A percentile compares a stretch with the other conserved stretches of the same genome.
Conservation (phyloP, 2,329 filamentous ascomycete genomes). For the Ilyonectria robusta region DNA sequence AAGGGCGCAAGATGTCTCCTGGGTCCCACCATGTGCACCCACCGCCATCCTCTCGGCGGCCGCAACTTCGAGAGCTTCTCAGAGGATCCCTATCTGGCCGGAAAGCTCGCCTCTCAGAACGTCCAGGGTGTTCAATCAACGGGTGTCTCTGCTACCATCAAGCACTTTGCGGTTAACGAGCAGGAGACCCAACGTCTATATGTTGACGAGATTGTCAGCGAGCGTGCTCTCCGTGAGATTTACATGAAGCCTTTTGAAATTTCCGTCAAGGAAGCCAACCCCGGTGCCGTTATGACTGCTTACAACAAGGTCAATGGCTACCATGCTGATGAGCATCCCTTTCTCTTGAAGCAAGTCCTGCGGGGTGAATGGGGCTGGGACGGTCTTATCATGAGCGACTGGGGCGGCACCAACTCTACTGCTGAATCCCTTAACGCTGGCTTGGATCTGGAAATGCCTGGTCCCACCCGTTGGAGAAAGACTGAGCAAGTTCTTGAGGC, state of each 20-base stretch:
- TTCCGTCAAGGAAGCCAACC: conserved; percentile 51
- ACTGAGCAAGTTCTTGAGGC: conserved; percentile 9
- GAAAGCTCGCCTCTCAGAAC: conserved; percentile 47
- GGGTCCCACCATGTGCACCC: conserved; percentile 52
- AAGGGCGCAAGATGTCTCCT: conserved; percentile 78
- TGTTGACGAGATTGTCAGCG: conserved; percentile 28
- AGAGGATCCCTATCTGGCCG: conserved; percentile 52
- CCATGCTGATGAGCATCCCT: conserved; percentile 41
- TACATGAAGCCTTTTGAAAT: conserved; percentile 56
- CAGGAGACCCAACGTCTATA: conserved; percentile 34
- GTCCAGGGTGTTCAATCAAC: conserved; percentile 55
- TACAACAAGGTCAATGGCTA: conserved; percentile 56
- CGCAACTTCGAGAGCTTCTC: conserved; percentile 54
- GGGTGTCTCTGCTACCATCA: conserved; percentile 52
- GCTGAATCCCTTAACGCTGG: conserved; percentile 43
- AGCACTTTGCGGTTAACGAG: conserved; percentile 59
- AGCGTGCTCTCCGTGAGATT: conserved; percentile 36
- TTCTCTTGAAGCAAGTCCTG: conserved; percentile 46
- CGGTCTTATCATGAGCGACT: conserved; percentile 37
- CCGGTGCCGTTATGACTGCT: conserved; percentile 50
- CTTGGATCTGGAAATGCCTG: conserved; percentile 51
- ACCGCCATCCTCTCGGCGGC: conserved; percentile 56
- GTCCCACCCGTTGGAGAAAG: conserved; percentile 42
- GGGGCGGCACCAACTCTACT: conserved; percentile 46
- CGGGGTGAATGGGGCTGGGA: conserved; percentile 58